A percentile compares a stretch with the other conserved stretches of the same genome.
Evolutionary conservation across 495 filamentous ascomycete species (phyloP).

Genomic region (Trichoderma virens): DNA sequence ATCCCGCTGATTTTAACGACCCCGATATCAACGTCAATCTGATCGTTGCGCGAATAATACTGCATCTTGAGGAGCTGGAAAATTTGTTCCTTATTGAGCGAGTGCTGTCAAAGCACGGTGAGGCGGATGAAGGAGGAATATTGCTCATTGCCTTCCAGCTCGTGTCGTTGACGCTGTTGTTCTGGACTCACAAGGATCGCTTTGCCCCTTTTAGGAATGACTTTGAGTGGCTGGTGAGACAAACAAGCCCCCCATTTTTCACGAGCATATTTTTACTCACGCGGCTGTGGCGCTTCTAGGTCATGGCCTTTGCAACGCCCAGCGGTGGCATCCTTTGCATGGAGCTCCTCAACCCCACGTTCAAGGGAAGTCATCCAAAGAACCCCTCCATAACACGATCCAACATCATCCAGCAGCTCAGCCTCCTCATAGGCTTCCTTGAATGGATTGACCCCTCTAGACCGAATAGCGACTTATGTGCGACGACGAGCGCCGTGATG

Average conservation of each 20-base stretch:
- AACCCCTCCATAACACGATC: conserved; percentile 41
- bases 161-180: conserved; percentile 28
- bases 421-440: conserved; percentile 52
- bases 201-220: conserved; percentile 39
- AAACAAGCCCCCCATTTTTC: neutral
- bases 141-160: conserved; percentile 46
- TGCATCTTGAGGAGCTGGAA: conserved; percentile 46
- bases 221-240: conserved; percentile 12
- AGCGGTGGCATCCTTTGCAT: conserved; percentile 52
- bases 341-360: conserved; percentile 25
- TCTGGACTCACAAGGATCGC: conserved; percentile 40
- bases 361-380: conserved; percentile 21
- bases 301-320: conserved; percentile 49
- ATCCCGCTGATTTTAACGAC: conserved; percentile 23
- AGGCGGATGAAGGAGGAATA: conserved; percentile 43
- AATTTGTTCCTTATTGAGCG: conserved; percentile 56
- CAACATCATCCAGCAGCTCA: conserved; percentile 55
- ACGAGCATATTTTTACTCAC: neutral
- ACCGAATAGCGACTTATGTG: conserved; percentile 47
- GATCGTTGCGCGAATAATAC: conserved; percentile 22
- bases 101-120: conserved; percentile 42
- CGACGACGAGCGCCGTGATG: conserved; percentile 31
- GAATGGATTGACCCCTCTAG: conserved; percentile 48
- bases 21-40: conserved; percentile 15
- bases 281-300: conserved; percentile 8